phyloP scores from a whole-genome alignment of 768 basidiomycete genomes.

The Suillus spraguei region DNA sequence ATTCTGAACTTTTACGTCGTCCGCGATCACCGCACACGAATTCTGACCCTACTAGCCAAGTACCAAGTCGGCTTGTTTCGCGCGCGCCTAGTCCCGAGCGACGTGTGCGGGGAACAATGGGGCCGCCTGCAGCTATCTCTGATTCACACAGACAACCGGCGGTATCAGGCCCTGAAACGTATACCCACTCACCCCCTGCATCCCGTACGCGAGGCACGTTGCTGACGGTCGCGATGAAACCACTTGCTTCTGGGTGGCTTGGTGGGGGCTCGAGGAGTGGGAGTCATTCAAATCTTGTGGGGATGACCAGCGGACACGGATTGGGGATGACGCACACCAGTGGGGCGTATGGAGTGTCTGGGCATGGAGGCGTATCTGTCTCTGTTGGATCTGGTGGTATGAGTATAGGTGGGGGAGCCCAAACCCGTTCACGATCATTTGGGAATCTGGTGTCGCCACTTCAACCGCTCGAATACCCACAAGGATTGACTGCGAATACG shows the following conservation, averaged over 20 bases:
- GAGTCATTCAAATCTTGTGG: background rate
- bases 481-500: background rate
- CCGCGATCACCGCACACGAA: conserved; percentile 38
- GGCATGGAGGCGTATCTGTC: background rate
- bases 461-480: conserved; percentile 8
- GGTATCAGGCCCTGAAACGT: conserved; percentile 43
- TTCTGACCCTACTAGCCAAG: conserved; percentile 31
- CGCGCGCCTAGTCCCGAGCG: conserved; percentile 65
- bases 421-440: background rate
- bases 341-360: background rate
- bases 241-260: conserved; percentile 49
- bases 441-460: background rate
- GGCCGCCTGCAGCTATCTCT: conserved; percentile 8
- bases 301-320: background rate
- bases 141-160: conserved; percentile 1
- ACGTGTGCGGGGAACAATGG: conserved; percentile 10
- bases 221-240: conserved; percentile 65
- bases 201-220: conserved; percentile 54
- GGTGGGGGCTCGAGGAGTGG: background rate
- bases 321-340: background rate
- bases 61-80: conserved; percentile 28
- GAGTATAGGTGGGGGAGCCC: background rate
- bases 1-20: conserved; percentile 81
- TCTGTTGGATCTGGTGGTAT: background rate
- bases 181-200: conserved; percentile 52